Conservation (phyloP, 1,139 yeast species). For the Candida dubliniensis region DNA sequence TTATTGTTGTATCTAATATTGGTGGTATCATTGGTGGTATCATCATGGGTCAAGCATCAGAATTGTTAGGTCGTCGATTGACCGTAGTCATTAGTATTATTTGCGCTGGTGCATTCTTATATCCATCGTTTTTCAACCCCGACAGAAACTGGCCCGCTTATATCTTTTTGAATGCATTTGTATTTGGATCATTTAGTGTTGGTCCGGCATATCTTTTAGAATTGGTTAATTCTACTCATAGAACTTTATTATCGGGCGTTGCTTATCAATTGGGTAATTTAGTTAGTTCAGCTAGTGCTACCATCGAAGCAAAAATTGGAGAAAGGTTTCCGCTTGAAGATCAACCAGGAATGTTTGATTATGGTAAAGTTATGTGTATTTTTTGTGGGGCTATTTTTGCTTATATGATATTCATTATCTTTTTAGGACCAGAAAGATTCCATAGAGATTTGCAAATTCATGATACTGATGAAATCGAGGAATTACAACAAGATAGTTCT, state of each 20-base stretch:
- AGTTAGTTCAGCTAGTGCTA: conserved; percentile 36
- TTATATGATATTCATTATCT: conserved; percentile 26
- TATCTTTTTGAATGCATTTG: conserved; percentile 26
- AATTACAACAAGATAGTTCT: neutral
- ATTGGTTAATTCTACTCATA: conserved; percentile 35
- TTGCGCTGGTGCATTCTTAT: conserved; percentile 34
- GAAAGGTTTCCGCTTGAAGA: conserved; percentile 27
- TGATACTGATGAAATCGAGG: conserved; percentile 1
- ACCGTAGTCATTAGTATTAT: conserved; percentile 35
- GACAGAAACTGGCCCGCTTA: conserved; percentile 32
- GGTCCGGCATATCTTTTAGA: conserved; percentile 38
- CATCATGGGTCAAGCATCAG: conserved; percentile 45
- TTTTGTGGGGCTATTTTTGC: conserved; percentile 39
- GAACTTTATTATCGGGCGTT: conserved; percentile 39
- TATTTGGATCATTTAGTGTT: conserved; percentile 43
- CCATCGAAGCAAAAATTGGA: conserved; percentile 38
- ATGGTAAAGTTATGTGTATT: conserved; percentile 40
- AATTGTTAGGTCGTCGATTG: conserved; percentile 48
- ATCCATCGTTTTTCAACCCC: conserved; percentile 32
- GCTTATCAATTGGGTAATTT: conserved; percentile 43
- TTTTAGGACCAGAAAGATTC: conserved; percentile 38
- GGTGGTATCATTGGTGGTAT: conserved; percentile 56
- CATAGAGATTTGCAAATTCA: conserved; percentile 13
- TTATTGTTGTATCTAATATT: conserved; percentile 46
- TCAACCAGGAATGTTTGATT: conserved; percentile 24